These are phyloP conservation scores for Kodamaea fukazawae DNA, from an alignment of 805 yeast genomes.

Conservation along the genomic window DNA sequence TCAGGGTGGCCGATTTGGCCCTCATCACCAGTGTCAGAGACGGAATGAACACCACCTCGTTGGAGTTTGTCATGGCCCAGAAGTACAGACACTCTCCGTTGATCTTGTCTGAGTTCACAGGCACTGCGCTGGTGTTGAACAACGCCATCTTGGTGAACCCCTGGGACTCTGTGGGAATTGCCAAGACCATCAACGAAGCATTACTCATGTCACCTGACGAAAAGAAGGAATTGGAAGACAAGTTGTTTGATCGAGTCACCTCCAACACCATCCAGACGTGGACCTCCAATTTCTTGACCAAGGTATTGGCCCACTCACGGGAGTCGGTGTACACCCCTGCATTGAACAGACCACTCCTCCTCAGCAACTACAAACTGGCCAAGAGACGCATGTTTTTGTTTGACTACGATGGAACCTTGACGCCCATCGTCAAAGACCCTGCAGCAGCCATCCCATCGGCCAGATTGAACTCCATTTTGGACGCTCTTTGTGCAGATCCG, in stretches of 20 bases:
- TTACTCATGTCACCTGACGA: conserved; percentile 52
- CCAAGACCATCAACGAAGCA: conserved; percentile 73
- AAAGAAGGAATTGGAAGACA: conserved; percentile 46
- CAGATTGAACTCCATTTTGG: conserved; percentile 57
- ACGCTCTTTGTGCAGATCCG: conserved; percentile 66
- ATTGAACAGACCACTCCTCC: conserved; percentile 65
- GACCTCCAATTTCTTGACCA: conserved; percentile 61
- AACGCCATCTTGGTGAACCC: conserved; percentile 89
- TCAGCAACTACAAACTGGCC: conserved; percentile 58
- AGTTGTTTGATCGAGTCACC: conserved; percentile 62
- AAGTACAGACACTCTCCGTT: conserved; percentile 71
- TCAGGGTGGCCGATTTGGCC: conserved; percentile 88
- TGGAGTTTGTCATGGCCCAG: conserved; percentile 89
- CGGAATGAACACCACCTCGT: conserved; percentile 93
- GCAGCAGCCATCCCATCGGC: conserved; percentile 96
- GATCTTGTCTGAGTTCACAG: conserved; percentile 89
- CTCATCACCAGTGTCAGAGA: conserved; percentile 89
- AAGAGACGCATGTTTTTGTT: conserved; percentile 75
- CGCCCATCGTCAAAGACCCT: conserved; percentile 95
- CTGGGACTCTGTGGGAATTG: conserved; percentile 94
- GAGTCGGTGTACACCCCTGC: conserved; percentile 63
- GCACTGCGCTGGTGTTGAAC: conserved; percentile 68
- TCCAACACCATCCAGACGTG: conserved; percentile 76
- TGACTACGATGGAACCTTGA: conserved; percentile 96
- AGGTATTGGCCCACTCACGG: conserved; percentile 44